These are phyloP conservation scores for Exophiala sideris DNA, from an alignment of 2,329 filamentous ascomycete genomes.

Conservation along the genomic window DNA sequence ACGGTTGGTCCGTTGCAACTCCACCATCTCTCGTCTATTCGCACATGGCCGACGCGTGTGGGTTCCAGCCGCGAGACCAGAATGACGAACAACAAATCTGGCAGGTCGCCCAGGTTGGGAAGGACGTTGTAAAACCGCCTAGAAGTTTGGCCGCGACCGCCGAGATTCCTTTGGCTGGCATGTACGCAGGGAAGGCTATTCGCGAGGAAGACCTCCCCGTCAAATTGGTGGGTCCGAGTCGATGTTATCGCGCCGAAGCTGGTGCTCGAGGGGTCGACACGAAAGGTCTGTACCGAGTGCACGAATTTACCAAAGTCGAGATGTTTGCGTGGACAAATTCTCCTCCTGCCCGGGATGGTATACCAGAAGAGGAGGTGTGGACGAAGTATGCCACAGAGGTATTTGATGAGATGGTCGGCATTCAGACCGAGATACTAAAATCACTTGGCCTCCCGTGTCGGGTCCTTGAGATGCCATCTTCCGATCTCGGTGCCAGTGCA, in stretches of 20 bases:
- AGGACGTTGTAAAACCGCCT: slow-evolving; percentile 60
- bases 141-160: slow-evolving; percentile 82
- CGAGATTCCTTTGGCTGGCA: slow-evolving; percentile 89
- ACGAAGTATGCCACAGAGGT: slow-evolving; percentile 43
- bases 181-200: slow-evolving; percentile 73
- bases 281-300: slow-evolving; percentile 92
- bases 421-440: slow-evolving; percentile 79
- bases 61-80: slow-evolving; percentile 88
- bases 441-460: slow-evolving; percentile 79
- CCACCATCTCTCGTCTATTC: slow-evolving; percentile 90
- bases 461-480: slow-evolving; percentile 85
- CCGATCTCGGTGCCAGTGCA: slow-evolving; percentile 86
- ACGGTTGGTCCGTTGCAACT: slow-evolving; percentile 75
- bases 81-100: slow-evolving; percentile 93
- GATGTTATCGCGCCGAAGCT: slow-evolving; percentile 95
- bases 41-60: slow-evolving; percentile 85
- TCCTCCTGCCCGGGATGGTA: slow-evolving; percentile 44
- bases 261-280: slow-evolving; percentile 85
- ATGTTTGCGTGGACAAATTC: slow-evolving; percentile 83
- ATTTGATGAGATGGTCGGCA: slow-evolving; percentile 80
- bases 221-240: slow-evolving; percentile 76
- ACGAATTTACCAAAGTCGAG: slow-evolving; percentile 98
- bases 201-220: slow-evolving; percentile 65
- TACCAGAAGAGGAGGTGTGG: slow-evolving; percentile 16
- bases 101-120: slow-evolving; percentile 67